Conservation (phyloP, 768 basidiomycete species). For the Lactarius psammicola region DNA sequence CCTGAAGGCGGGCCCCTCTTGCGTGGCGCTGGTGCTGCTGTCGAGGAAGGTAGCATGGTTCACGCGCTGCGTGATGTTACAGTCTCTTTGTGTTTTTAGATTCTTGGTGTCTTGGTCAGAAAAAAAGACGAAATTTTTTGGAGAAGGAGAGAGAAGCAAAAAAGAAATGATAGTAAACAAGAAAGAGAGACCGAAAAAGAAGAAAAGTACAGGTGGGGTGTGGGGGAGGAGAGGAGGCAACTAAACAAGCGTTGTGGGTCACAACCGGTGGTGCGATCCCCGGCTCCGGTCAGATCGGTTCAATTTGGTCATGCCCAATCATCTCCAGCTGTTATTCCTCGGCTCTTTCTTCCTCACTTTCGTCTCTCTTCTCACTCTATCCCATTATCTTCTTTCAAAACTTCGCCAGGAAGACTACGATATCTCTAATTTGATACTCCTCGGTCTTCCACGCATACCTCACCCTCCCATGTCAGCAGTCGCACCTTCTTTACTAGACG, state of each 20-base stretch:
- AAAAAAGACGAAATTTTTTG: conserved; percentile 33
- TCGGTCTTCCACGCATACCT: conserved; percentile 47
- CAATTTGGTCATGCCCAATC: conserved; percentile 50
- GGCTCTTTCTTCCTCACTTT: conserved; percentile 51
- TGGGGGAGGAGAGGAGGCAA: conserved; percentile 11
- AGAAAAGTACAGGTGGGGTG: neutral
- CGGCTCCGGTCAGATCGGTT: conserved; percentile 5
- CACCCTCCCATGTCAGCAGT: conserved; percentile 19
- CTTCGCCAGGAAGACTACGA: conserved; percentile 58
- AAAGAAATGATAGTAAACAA: conserved; percentile 27
- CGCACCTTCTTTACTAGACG: conserved; percentile 33
- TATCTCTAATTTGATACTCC: conserved; percentile 57
- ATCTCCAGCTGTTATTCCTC: conserved; percentile 54
- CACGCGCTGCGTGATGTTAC: conserved; percentile 35
- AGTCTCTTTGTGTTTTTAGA: conserved; percentile 6
- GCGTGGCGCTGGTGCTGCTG: conserved; percentile 40
- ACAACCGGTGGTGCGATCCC: conserved; percentile 9
- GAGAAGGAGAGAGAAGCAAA: conserved; percentile 22
- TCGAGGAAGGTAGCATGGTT: conserved; percentile 31
- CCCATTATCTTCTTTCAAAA: conserved; percentile 41
- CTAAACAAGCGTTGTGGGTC: conserved; percentile 10
- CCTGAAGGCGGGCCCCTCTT: conserved; percentile 53
- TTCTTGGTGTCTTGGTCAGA: neutral
- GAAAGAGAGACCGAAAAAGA: conserved; percentile 28
- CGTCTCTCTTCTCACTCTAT: conserved; percentile 45